These are phyloP conservation scores for Aspergillus asperescens DNA, from an alignment of 495 filamentous ascomycete genomes.

Conservation along the genomic window DNA sequence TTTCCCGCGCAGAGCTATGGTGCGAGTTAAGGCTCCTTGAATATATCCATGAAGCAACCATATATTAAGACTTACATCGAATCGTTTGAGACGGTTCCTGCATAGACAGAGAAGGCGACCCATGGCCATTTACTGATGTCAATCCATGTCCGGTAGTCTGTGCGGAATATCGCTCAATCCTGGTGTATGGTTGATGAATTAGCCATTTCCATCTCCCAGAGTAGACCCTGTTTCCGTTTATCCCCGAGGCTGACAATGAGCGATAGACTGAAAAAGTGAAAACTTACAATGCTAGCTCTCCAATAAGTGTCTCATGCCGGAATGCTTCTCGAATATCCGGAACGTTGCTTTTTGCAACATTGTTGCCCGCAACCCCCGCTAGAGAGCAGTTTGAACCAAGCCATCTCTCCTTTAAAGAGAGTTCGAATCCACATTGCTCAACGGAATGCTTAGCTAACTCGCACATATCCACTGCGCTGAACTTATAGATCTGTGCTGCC, in stretches of 20 bases:
- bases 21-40: not conserved
- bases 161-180: constrained; percentile 29
- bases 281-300: constrained; percentile 77
- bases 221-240: not conserved
- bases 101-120: not conserved
- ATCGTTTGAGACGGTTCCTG: not conserved
- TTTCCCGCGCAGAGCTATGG: not conserved
- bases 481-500: constrained; percentile 96
- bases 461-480: constrained; percentile 97
- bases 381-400: constrained; percentile 68
- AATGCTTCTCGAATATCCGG: constrained; percentile 88
- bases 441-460: constrained; percentile 96
- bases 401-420: constrained; percentile 83
- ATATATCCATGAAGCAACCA: not conserved
- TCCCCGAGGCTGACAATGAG: not conserved
- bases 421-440: constrained; percentile 88
- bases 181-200: constrained; percentile 14
- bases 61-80: not conserved
- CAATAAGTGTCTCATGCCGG: constrained; percentile 72
- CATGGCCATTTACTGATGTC: not conserved
- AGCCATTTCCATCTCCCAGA: not conserved
- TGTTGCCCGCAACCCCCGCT: constrained; percentile 75
- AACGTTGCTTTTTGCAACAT: constrained; percentile 91
- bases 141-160: not conserved
- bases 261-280: not conserved